Conservation (phyloP, 163 green algal species). For the Scenedesmus sp. region DNA sequence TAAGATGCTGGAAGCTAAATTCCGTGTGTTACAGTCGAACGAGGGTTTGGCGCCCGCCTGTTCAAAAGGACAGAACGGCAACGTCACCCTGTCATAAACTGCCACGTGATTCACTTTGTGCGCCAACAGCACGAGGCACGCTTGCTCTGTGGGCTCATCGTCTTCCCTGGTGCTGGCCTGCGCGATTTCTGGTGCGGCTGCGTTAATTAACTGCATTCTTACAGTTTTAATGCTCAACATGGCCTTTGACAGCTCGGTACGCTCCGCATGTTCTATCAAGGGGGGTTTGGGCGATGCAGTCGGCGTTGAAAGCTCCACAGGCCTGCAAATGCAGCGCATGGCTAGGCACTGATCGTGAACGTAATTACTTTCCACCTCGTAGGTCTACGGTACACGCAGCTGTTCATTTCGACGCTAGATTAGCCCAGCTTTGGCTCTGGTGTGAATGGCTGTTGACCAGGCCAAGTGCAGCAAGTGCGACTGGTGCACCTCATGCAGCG, state of each 20-base stretch:
- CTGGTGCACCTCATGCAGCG: background rate
- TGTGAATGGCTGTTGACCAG: conserved; percentile 5
- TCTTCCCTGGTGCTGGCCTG: background rate
- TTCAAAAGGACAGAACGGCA: background rate
- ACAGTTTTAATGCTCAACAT: background rate
- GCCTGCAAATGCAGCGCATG: background rate
- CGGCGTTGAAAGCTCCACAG: background rate
- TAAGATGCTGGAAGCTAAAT: background rate
- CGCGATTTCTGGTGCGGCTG: conserved; percentile 8
- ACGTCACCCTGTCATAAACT: background rate
- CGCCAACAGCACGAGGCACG: background rate
- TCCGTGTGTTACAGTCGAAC: background rate
- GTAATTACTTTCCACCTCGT: background rate
- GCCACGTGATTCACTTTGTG: background rate
- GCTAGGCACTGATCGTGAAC: background rate
- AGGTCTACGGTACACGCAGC: background rate
- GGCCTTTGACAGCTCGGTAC: background rate
- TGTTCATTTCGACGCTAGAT: background rate
- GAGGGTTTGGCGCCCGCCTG: background rate
- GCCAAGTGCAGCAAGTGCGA: conserved; percentile 20
- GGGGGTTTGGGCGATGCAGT: background rate
- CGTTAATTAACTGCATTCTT: background rate
- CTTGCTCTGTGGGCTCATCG: background rate
- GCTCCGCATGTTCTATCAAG: background rate
- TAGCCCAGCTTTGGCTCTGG: background rate